Evolutionary conservation across 768 basidiomycete genomes (phyloP).

Genomic region (Calocybe cyanea): DNA sequence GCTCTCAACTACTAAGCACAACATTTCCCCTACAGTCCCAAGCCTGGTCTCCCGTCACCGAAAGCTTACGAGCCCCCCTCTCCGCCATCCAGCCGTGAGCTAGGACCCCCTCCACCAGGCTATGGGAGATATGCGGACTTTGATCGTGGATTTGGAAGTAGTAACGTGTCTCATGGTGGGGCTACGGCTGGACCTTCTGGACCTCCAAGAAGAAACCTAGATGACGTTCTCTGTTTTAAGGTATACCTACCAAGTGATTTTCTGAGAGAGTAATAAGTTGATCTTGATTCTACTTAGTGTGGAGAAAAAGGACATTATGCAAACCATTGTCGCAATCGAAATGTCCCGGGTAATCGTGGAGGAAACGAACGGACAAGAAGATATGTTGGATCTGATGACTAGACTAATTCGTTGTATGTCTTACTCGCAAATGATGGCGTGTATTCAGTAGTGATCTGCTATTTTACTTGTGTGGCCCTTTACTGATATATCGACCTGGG

Average conservation of each 20-base stretch:
- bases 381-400: slow-evolving; percentile 27
- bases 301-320: slow-evolving; percentile 94
- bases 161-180: slow-evolving; percentile 22
- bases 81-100: slow-evolving; percentile 69
- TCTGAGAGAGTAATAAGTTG: neutral
- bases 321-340: slow-evolving; percentile 87
- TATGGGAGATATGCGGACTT: slow-evolving; percentile 83
- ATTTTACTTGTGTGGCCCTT: too few species aligned
- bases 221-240: slow-evolving; percentile 88
- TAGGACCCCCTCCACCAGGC: slow-evolving; percentile 90
- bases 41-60: slow-evolving; percentile 31
- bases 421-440: too few species aligned
- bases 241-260: slow-evolving; percentile 30
- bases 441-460: too few species aligned
- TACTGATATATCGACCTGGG: too few species aligned
- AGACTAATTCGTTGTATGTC: too few species aligned
- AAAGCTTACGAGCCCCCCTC: slow-evolving; percentile 57
- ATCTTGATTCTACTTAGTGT: slow-evolving; percentile 46
- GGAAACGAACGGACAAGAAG: slow-evolving; percentile 61
- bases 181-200: slow-evolving; percentile 25
- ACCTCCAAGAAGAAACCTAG: slow-evolving; percentile 64
- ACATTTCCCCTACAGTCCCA: slow-evolving; percentile 54
- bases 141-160: slow-evolving; percentile 49
- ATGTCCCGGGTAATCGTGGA: slow-evolving; percentile 88
- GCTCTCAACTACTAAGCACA: slow-evolving; percentile 11